A percentile compares a stretch with the other conserved stretches of the same genome.
Conservation (phyloP, 1,139 yeast genomes). For the Magnusiomyces starmeri region DNA sequence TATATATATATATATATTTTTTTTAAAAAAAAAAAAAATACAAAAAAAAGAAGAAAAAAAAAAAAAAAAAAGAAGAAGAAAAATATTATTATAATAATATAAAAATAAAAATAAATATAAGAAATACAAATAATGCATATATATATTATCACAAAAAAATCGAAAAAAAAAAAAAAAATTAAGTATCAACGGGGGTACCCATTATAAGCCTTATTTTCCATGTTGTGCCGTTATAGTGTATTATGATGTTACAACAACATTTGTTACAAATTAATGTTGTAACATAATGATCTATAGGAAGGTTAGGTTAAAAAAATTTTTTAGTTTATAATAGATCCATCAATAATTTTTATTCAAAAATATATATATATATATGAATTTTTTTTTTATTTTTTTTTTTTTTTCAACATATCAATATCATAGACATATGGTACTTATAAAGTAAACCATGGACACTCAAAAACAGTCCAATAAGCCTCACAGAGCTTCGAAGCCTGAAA, state of each 20-base stretch:
- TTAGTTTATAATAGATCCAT: neutral
- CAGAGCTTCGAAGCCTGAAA: slow-evolving; percentile 42
- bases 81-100: neutral
- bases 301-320: neutral
- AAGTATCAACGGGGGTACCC: neutral
- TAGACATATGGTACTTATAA: too few species aligned
- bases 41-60: neutral
- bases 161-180: slow-evolving; percentile 1
- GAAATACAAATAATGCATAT: neutral
- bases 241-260: neutral
- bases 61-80: slow-evolving; percentile 1
- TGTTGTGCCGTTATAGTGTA: neutral
- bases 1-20: too few species aligned
- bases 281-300: neutral
- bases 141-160: neutral
- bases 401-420: neutral
- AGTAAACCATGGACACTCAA: slow-evolving; percentile 10
- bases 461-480: slow-evolving; percentile 42
- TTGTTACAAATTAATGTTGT: neutral
- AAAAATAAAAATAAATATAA: neutral
- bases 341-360: too few species aligned
- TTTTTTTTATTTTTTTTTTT: neutral
- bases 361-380: neutral
- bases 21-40: too few species aligned
- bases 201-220: neutral